Evolutionary conservation across 768 basidiomycete species (phyloP).

Genomic region (Mycena belliarum): DNA sequence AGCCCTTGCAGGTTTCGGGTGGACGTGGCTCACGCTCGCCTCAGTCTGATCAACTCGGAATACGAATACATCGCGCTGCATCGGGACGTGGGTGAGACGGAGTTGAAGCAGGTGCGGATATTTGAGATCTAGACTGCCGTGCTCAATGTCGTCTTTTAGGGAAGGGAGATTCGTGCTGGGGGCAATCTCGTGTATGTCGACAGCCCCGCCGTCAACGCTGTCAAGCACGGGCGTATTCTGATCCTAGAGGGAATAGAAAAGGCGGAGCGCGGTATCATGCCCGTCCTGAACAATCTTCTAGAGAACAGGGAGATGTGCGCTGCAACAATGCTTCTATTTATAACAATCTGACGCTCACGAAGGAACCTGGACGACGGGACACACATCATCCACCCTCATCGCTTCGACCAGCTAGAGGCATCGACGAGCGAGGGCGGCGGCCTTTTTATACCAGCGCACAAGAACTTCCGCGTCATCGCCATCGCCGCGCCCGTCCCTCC

Average conservation of each 20-base stretch:
- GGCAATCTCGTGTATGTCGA: constrained; percentile 69
- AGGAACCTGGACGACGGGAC: constrained; percentile 73
- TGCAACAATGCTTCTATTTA: neutral
- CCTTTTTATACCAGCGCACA: constrained; percentile 64
- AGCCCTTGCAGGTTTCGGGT: constrained; percentile 6
- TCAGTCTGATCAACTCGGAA: constrained; percentile 61
- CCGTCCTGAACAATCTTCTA: constrained; percentile 66
- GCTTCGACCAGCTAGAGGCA: constrained; percentile 48
- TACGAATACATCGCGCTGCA: constrained; percentile 71
- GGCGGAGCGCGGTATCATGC: constrained; percentile 74
- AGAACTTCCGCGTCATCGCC: constrained; percentile 67
- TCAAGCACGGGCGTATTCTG: constrained; percentile 63
- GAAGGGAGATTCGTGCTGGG: constrained; percentile 60
- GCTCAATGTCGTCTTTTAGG: constrained; percentile 34
- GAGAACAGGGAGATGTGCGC: constrained; percentile 71
- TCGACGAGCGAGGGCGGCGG: constrained; percentile 37
- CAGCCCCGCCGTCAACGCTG: constrained; percentile 65
- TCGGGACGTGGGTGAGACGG: constrained; percentile 71
- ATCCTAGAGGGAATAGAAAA: constrained; percentile 74
- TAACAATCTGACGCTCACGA: neutral
- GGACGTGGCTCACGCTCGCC: neutral
- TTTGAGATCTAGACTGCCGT: neutral
- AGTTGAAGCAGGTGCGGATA: constrained; percentile 57
- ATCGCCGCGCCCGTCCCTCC: constrained; percentile 72
- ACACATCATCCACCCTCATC: constrained; percentile 66